Evolutionary conservation across 2,329 filamentous ascomycete genomes (phyloP), one percentile per base, ranked within the genome.

Genomic region (Endothia cerciana): DNA sequence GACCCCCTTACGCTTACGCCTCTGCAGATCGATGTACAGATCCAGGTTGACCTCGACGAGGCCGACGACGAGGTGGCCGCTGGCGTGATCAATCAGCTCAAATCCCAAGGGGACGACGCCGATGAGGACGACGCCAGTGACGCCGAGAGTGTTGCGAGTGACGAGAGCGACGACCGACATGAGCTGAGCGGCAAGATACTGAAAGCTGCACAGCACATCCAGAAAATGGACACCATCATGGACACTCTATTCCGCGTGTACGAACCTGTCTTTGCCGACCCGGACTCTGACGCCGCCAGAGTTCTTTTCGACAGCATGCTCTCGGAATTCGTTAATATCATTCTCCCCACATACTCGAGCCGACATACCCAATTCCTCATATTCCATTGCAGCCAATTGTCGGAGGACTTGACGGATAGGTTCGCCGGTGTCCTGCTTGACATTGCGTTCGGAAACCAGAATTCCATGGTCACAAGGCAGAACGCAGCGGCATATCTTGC

Each of bases 1-100:
- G 25, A n/a, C 3, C 17, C 17, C 28, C 43, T 45, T 45, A 11
- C n/a, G 64, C 66, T 68, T 33, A 68, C 49, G 49, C n/a, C 36
- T 3, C 22, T 53, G 17, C 30, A 68, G 78, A 92, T 98, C 66
- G 95, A 99, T 75, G 93, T 97, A 1, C 92, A 97, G 75, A 95
- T 98, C 77, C 94, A 97, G 77, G 87, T 94, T 60, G 94, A 98
- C 73, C 82, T 98, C 73, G 93, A 98, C 69, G 94, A 98, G 72
- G 81, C 97, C 68, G 94, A 97, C 69, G 94, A 98, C 69, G 92
- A 96, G 64, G 84, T 93, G 11, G 91, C 93, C 63, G 88, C 93
- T 30, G 87, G 89, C 62, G 86, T 94, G 22, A 83, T 91, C 60
- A 82, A 83, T 74, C 86, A 83, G 60, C 76, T 85, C 22, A 55